phyloP scores from a whole-genome alignment of 2,329 filamentous ascomycete species.

The Herpotrichia juniperi region DNA sequence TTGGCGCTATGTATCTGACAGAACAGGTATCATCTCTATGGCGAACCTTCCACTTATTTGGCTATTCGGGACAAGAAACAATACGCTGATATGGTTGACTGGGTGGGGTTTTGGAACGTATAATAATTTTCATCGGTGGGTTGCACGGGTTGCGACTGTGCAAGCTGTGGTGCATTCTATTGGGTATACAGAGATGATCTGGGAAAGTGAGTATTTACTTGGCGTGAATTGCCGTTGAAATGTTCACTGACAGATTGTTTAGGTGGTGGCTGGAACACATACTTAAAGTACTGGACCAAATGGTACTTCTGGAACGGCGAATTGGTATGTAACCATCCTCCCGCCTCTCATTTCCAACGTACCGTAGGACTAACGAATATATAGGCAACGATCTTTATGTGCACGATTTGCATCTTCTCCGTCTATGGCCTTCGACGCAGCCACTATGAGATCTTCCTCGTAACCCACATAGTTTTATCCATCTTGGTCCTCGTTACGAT shows the following conservation, averaged over 20 bases:
- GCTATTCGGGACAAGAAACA: constrained; percentile 72
- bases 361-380: not conserved
- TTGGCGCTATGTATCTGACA: constrained; percentile 65
- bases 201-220: constrained; percentile 26
- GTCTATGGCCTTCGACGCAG: constrained; percentile 59
- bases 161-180: constrained; percentile 69
- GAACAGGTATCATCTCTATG: constrained; percentile 68
- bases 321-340: constrained; percentile 38
- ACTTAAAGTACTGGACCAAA: constrained; percentile 43
- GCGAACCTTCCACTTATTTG: constrained; percentile 69
- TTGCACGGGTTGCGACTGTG: constrained; percentile 66
- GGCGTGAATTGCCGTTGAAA: not conserved
- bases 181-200: constrained; percentile 60
- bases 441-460: constrained; percentile 53
- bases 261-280: constrained; percentile 47
- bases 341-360: not conserved
- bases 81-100: constrained; percentile 68
- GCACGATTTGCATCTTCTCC: constrained; percentile 53
- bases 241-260: not conserved
- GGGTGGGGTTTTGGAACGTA: constrained; percentile 73
- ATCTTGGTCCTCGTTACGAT: constrained; percentile 56
- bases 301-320: constrained; percentile 60
- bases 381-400: constrained; percentile 51
- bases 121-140: constrained; percentile 71
- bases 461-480: constrained; percentile 50